Base-by-base conservation (phyloP, 2,329 filamentous ascomycete species). In the Colletotrichum chrysophilum region DNA sequence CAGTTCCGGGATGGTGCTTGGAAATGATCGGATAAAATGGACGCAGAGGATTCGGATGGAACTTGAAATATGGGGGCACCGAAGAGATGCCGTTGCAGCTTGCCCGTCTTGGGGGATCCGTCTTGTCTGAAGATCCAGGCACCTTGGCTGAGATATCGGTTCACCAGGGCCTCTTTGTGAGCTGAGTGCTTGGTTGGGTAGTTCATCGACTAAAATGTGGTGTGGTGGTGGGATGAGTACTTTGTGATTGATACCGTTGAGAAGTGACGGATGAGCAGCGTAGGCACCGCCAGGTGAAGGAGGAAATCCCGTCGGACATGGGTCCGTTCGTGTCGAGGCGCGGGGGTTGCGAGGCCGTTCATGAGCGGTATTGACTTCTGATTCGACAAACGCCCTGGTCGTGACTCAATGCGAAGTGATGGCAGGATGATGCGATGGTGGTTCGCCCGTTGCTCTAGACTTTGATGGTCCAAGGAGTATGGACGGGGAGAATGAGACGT, bases 321-420 rank as follows among this genome's bases (percentile, higher is more conserved):
- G 67, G 52, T n/a, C 52, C 32, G 26, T 26, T 61, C 36, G 16
- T 71, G 60, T 66, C 52, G 52, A 62, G 68, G 30, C 61, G 24
- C 21, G 68, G 61, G 61, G 61, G 24, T 24, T 18, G 56, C 55
- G 26, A 72, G 26, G n/a, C 43, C 38, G 32, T 43, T 38, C 30
- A 61, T 43, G 34, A 38, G 38, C 26, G 55, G 30, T 16, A 24
- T 21, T 43, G 48, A 24, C 26, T 21, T 76, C 60, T 66, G 36
- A 71, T 75, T 76, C 36, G 71, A 48, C 66, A 7, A 18, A 7
- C 16, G 43, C 55, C 71, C 71, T 66, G 36, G 71, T 38, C 30
- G 70, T 68, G 74, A 74, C 64, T 70, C 74, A 74, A 66, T 74
- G 60, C 74, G 62, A 74, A 71, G 38, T 71, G 65, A 76, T 71